Conservation (phyloP, 148 eudicot genomes). For the Chenopodium album region DNA sequence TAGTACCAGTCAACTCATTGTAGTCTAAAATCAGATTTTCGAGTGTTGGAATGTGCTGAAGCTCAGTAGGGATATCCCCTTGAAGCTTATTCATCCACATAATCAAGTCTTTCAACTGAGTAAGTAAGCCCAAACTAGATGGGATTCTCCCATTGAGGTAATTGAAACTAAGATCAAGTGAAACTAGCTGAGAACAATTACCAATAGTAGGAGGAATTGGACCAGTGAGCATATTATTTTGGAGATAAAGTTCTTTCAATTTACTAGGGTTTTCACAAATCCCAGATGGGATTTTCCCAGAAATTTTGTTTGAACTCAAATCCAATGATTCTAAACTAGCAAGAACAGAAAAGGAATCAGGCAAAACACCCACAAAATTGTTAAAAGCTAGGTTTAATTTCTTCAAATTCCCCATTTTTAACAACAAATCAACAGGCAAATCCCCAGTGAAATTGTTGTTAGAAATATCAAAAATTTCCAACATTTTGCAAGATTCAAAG, state of each 20-base stretch:
- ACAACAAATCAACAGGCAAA: conserved; percentile 60
- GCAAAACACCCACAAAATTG: conserved; percentile 54
- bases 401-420: conserved; percentile 51
- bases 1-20: conserved; percentile 63
- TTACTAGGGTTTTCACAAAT: conserved; percentile 28
- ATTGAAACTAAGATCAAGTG: conserved; percentile 89
- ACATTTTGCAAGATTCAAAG: conserved; percentile 52
- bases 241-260: conserved; percentile 54
- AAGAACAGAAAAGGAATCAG: conserved; percentile 45
- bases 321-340: conserved; percentile 55
- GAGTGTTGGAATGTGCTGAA: conserved; percentile 50
- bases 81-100: conserved; percentile 85
- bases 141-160: conserved; percentile 58
- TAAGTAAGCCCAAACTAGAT: conserved; percentile 51
- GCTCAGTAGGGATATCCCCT: conserved; percentile 80
- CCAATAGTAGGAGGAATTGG: conserved; percentile 56
- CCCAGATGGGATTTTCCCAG: conserved; percentile 44
- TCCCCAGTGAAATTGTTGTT: conserved; percentile 73
- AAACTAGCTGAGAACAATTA: conserved; percentile 55
- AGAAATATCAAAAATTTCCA: conserved; percentile 56
- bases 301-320: conserved; percentile 62
- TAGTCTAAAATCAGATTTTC: conserved; percentile 82
- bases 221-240: conserved; percentile 60
- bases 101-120: conserved; percentile 62
- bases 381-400: conserved; percentile 44